phyloP scores from a whole-genome alignment of 2,329 filamentous ascomycete genomes.

The Colletotrichum nymphaeae region DNA sequence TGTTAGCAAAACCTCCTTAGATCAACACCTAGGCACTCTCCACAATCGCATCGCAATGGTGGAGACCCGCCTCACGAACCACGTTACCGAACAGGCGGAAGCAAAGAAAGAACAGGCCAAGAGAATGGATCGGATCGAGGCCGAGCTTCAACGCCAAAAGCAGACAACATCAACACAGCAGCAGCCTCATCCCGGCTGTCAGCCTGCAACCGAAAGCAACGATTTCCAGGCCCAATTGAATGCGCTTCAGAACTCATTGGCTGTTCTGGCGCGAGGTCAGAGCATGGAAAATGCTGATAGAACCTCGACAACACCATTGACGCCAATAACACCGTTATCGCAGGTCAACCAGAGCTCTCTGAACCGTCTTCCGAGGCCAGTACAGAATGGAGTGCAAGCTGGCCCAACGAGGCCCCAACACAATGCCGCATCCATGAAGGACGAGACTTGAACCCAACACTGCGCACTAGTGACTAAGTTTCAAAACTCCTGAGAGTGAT shows the following conservation, averaged over 20 bases:
- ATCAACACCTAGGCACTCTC: conserved; percentile 8
- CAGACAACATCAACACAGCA: not conserved
- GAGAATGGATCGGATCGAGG: conserved; percentile 18
- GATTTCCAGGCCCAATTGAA: not conserved
- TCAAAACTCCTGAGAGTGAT: not conserved
- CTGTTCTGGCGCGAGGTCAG: not conserved
- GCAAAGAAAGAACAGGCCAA: conserved; percentile 1
- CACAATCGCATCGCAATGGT: not conserved
- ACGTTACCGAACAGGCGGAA: not conserved
- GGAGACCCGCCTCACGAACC: not conserved
- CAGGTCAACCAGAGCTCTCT: not conserved
- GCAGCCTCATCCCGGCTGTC: not conserved
- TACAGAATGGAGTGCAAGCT: not conserved
- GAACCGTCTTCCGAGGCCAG: not conserved
- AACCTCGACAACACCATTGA: not conserved
- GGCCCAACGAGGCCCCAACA: not conserved
- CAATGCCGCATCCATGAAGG: not conserved
- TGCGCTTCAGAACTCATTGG: not conserved
- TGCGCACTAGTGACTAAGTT: not conserved
- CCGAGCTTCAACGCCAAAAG: not conserved
- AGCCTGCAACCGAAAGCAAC: not conserved
- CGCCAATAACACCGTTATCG: not conserved
- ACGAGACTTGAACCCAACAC: not conserved
- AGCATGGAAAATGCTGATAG: not conserved
- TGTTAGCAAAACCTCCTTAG: conserved; percentile 8